A percentile compares a stretch with the other conserved stretches of the same genome.
These are phyloP conservation scores for Hypoxylon intermedium DNA, from an alignment of 495 filamentous ascomycete species.

Conservation along the genomic window DNA sequence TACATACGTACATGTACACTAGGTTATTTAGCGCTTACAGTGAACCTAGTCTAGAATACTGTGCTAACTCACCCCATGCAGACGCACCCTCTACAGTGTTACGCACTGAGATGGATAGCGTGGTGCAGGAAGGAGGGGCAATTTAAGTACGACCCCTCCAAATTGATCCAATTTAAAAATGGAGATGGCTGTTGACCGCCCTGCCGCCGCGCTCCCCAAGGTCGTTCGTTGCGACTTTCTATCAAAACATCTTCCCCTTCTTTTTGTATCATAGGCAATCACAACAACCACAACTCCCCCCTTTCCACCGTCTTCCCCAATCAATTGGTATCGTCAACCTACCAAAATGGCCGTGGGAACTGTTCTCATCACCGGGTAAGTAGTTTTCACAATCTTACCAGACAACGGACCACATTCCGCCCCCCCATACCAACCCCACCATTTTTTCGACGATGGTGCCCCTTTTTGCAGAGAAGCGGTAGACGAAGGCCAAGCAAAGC, in stretches of 20 bases:
- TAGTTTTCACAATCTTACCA: conserved; percentile 9
- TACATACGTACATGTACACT: conserved; percentile 3
- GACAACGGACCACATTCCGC: neutral
- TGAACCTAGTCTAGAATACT: too few relatives aligned
- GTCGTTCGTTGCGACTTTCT: conserved; percentile 22
- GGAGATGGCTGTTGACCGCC: conserved; percentile 36
- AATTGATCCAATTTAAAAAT: conserved; percentile 40
- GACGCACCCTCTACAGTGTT: too few relatives aligned
- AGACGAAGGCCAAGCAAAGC: neutral
- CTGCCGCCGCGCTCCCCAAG: conserved; percentile 21
- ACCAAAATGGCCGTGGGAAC: conserved; percentile 79
- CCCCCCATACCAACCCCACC: neutral
- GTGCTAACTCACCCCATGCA: too few relatives aligned
- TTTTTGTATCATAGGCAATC: neutral
- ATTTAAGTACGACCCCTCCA: conserved; percentile 31
- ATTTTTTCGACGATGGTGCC: neutral
- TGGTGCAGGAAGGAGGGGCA: conserved; percentile 26
- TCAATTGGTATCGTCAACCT: conserved; percentile 20
- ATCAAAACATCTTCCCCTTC: conserved; percentile 2
- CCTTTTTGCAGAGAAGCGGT: too few relatives aligned
- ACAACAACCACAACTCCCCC: too few relatives aligned
- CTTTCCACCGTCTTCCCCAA: conserved; percentile 1
- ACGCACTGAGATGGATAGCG: conserved; percentile 3
- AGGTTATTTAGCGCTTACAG: too few relatives aligned
- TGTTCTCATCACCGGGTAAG: conserved; percentile 90